Percentiles rank a stretch among this genome's conserved stretches.
These are phyloP conservation scores for Russula sp. DNA, from an alignment of 768 basidiomycete genomes.

Conservation along the genomic window DNA sequence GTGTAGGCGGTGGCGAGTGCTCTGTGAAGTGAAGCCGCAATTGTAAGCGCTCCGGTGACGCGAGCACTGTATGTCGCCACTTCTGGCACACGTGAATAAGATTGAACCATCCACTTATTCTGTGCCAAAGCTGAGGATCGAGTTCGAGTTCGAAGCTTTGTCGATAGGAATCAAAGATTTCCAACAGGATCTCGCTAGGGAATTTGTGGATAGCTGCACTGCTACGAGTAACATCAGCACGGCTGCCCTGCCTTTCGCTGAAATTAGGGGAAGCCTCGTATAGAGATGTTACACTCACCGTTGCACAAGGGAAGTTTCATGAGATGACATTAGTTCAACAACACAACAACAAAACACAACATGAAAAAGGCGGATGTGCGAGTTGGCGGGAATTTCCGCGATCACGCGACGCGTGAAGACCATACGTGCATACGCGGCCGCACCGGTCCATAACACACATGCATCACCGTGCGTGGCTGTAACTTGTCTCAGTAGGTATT, in stretches of 20 bases:
- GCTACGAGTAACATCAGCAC: no score
- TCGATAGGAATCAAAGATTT: not conserved
- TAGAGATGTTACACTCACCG: not conserved
- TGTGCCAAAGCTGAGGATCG: not conserved
- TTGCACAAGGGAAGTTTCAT: not conserved
- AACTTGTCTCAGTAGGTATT: no score
- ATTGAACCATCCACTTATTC: not conserved
- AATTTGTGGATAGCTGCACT: not conserved
- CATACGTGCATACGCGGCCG: no score
- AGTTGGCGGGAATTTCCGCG: not conserved
- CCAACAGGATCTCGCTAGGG: not conserved
- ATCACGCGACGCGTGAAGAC: not conserved
- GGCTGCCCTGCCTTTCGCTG: no score
- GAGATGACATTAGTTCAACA: no score
- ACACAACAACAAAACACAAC: no score
- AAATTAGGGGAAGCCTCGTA: not conserved
- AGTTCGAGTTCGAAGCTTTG: not conserved
- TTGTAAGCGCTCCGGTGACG: not conserved
- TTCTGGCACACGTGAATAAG: not conserved
- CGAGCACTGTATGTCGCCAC: not conserved
- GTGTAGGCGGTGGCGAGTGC: no score
- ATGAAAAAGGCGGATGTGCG: no score
- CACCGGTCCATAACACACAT: no score
- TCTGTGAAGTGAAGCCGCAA: not conserved
- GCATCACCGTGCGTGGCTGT: no score